Percentiles rank a stretch among this genome's conserved stretches.
These are phyloP conservation scores for Exobasidium cylindrosporum DNA, from an alignment of 1,284 basidiomycete species.

Conservation along the genomic window DNA sequence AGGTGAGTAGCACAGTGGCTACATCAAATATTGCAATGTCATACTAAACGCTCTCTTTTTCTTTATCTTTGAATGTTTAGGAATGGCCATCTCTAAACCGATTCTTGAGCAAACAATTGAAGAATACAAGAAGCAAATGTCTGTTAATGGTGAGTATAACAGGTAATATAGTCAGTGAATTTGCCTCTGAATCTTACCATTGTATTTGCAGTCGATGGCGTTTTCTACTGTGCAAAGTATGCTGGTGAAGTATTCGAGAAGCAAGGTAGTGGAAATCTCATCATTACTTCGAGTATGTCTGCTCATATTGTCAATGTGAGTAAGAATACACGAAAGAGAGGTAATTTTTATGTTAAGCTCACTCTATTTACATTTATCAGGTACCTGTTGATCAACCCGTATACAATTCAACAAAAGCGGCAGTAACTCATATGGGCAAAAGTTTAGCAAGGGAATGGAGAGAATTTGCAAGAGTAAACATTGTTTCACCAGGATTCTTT, in stretches of 20 bases:
- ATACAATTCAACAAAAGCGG: slow-evolving; percentile 46
- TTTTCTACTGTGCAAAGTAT: slow-evolving; percentile 44
- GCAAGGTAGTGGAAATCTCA: slow-evolving; percentile 47
- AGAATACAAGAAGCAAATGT: slow-evolving; percentile 41
- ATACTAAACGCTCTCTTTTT: no score
- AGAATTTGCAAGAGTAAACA: slow-evolving; percentile 54
- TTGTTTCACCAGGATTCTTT: slow-evolving; percentile 53
- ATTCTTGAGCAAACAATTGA: slow-evolving; percentile 39
- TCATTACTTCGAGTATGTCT: slow-evolving; percentile 43
- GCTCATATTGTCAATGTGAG: slow-evolving; percentile 46
- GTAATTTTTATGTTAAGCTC: no score
- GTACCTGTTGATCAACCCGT: slow-evolving; percentile 9
- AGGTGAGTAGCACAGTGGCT: no score
- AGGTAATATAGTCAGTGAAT: not conserved
- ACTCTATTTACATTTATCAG: no score
- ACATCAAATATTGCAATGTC: no score
- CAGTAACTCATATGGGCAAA: slow-evolving; percentile 43
- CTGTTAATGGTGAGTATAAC: slow-evolving; percentile 30
- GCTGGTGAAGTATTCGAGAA: slow-evolving; percentile 49
- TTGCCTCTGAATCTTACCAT: not conserved
- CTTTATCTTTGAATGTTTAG: no score
- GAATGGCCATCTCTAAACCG: slow-evolving; percentile 25
- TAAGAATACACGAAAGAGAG: no score
- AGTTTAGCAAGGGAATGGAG: slow-evolving; percentile 41
- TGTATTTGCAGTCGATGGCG: slow-evolving; percentile 20